Percentiles rank a stretch among this genome's conserved stretches.
Conservation (phyloP, 116 monocot genomes). For the Dioscorea cayenensis region DNA sequence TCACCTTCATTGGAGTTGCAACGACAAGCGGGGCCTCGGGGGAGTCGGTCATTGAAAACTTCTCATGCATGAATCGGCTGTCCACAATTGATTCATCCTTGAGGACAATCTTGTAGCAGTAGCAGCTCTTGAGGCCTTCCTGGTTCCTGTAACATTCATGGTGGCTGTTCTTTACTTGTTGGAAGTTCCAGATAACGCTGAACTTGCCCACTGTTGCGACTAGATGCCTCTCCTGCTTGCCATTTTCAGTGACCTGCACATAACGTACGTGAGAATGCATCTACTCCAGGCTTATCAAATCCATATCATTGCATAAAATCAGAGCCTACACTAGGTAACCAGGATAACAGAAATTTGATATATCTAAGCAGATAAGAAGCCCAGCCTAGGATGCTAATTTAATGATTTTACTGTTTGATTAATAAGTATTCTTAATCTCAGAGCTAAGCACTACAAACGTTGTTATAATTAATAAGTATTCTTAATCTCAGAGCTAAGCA, state of each 20-base stretch:
- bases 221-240: slow-evolving; percentile 94
- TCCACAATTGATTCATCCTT: slow-evolving; percentile 96
- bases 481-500: too few species aligned
- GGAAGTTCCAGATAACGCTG: slow-evolving; percentile 95
- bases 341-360: too few species aligned
- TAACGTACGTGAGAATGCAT: not conserved
- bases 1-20: slow-evolving; percentile 95
- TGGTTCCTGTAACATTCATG: slow-evolving; percentile 93
- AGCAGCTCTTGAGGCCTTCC: slow-evolving; percentile 95
- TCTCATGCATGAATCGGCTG: slow-evolving; percentile 99
- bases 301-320: not conserved
- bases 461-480: too few species aligned
- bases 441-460: too few species aligned
- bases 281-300: not conserved
- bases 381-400: too few species aligned
- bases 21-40: slow-evolving; percentile 95
- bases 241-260: slow-evolving; percentile 85
- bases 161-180: slow-evolving; percentile 85
- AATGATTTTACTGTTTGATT: too few species aligned
- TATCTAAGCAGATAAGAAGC: too few species aligned
- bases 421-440: too few species aligned
- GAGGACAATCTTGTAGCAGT: slow-evolving; percentile 89
- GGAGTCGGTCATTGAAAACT: slow-evolving; percentile 67
- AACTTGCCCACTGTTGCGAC: slow-evolving; percentile 93
- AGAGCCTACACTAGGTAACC: too few species aligned